Base-by-base conservation (phyloP, 2,329 filamentous ascomycete genomes). In the Knoxdaviesia proteae region DNA sequence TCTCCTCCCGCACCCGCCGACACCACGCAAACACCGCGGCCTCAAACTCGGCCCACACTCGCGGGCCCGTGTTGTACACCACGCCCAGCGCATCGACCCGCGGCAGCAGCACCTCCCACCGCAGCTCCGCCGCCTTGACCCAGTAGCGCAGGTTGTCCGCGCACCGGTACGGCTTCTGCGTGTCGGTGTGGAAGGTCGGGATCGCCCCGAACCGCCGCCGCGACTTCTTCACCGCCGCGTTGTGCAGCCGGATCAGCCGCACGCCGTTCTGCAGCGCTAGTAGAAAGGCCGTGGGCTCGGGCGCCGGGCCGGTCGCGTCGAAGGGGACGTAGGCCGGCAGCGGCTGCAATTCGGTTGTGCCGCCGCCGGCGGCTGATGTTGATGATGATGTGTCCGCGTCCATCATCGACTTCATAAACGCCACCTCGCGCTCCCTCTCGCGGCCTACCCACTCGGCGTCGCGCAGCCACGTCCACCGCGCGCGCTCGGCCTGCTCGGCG, bases 61-160 rank as follows among this genome's bases (percentile, higher is more conserved):
- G 67, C 1, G 68, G 68, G 41, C 72, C 68, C 46, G 68, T 78
- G 53, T 78, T 79, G 54, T 87, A 80, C 29, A 94, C 87, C 6
- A 94, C 71, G 32, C 80, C 84, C 59, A 92, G 78, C 29, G 88
- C 84, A 53, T 94, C 84, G 43, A 94, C 69, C 48, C 79, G 74
- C 20, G 20, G 20, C 42, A 96, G 66, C 50, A 81, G 71, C 36
- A 87, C 73, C 60, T 96, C 90, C 78, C 88, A 98, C 44, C 90
- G 76, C 45, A 96, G 67, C 61, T 98, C 87, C 6, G 87, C 86
- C 1, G 88, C 90, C 63, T 98, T 98, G 60, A 82, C 73, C 88
- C 90, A 98, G 65, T 81, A 98, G 36, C 86, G 75, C 47, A 98
- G 68, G 57, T 98, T 98, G 51, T 98, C 90, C 3, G 87, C 84